Conservation (phyloP, 176 grass and related monocot genomes). For the Lolium multiflorum region DNA sequence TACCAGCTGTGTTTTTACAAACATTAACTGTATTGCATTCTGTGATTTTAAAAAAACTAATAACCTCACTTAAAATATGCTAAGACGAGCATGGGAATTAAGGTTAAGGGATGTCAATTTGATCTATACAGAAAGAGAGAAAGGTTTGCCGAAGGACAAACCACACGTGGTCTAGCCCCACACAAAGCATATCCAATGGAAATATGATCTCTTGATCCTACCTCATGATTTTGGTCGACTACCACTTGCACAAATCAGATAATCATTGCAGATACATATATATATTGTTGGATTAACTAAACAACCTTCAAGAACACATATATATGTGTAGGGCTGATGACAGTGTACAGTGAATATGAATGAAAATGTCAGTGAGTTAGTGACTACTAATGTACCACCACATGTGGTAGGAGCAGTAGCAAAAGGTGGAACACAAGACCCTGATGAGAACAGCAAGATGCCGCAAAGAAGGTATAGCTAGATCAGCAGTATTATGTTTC, state of each 20-base stretch:
- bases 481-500: neutral
- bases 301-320: neutral
- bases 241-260: neutral
- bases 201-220: neutral
- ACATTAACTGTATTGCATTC: neutral
- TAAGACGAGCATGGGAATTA: neutral
- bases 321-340: too few relatives aligned
- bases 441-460: neutral
- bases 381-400: neutral
- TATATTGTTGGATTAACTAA: too few relatives aligned
- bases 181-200: too few relatives aligned
- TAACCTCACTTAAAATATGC: neutral
- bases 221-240: too few relatives aligned
- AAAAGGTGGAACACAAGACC: neutral
- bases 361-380: neutral
- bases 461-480: neutral
- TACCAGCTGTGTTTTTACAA: neutral
- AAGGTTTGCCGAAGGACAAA: neutral
- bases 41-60: neutral
- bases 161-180: neutral
- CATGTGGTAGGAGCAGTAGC: neutral
- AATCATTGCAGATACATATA: neutral
- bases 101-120: neutral
- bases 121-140: neutral
- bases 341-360: conserved; percentile 6